These are phyloP conservation scores for Blastobotrys arbuscula DNA, from an alignment of 1,139 yeast genomes.

Conservation along the genomic window DNA sequence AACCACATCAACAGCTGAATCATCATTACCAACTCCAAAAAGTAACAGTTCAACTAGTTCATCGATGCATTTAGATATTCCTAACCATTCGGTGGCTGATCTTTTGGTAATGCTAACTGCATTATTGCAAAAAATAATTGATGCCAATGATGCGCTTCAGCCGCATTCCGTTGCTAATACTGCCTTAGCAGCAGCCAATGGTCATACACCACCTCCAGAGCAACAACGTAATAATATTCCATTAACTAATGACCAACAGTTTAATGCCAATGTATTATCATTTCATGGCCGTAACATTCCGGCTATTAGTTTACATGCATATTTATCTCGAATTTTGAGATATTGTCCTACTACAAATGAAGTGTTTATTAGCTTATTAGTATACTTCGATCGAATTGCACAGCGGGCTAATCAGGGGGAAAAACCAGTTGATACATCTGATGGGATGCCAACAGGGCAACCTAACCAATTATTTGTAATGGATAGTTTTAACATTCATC, in stretches of 20 bases:
- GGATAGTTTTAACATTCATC: constrained; percentile 93
- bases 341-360: constrained; percentile 98
- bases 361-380: constrained; percentile 81
- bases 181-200: constrained; percentile 38
- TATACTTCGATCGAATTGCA: constrained; percentile 91
- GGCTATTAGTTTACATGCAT: constrained; percentile 85
- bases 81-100: constrained; percentile 76
- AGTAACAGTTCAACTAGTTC: constrained; percentile 25
- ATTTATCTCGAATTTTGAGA: constrained; percentile 80
- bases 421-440: not conserved
- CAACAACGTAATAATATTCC: too few relatives aligned
- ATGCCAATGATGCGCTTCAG: constrained; percentile 82
- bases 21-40: not conserved
- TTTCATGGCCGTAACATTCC: constrained; percentile 96
- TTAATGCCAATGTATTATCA: constrained; percentile 72
- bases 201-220: constrained; percentile 10
- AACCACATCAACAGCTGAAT: not conserved
- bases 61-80: constrained; percentile 58
- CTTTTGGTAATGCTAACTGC: constrained; percentile 80
- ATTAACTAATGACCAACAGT: constrained; percentile 25
- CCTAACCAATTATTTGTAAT: constrained; percentile 67
- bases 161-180: constrained; percentile 57
- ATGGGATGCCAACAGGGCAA: constrained; percentile 4
- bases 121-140: constrained; percentile 75
- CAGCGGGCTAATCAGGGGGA: constrained; percentile 50